These are phyloP conservation scores for Rhazya stricta DNA, from an alignment of 257 asterid species.

Conservation along the genomic window DNA sequence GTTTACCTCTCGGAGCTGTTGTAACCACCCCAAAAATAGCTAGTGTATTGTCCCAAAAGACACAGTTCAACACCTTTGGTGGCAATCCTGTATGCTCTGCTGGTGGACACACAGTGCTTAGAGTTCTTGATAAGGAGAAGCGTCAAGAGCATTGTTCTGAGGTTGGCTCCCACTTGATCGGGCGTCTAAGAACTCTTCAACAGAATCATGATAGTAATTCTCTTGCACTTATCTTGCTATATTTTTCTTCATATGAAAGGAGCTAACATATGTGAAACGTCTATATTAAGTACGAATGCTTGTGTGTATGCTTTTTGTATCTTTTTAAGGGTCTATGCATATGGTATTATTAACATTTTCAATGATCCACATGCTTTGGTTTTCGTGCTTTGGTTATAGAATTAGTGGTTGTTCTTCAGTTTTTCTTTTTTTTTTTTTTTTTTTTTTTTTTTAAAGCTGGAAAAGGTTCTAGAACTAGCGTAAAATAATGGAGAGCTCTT, in stretches of 20 bases:
- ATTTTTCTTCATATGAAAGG: slow-evolving; percentile 1
- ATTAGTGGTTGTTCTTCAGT: too few species aligned
- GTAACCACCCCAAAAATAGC: slow-evolving; percentile 99
- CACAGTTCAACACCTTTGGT: slow-evolving; percentile 89
- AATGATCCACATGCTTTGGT: neutral
- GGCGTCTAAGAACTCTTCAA: slow-evolving; percentile 63
- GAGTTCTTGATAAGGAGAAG: slow-evolving; percentile 74
- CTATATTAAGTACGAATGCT: neutral
- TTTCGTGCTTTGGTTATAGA: neutral
- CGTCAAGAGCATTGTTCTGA: slow-evolving; percentile 82
- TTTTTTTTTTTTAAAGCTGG: neutral
- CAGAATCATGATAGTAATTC: slow-evolving; percentile 69
- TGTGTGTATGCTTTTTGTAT: neutral
- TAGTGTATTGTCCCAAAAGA: slow-evolving; percentile 75
- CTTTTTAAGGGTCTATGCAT: too few species aligned
- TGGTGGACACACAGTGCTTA: slow-evolving; percentile 90
- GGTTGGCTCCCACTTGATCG: slow-evolving; percentile 79
- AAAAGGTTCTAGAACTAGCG: neutral
- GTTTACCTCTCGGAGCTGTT: slow-evolving; percentile 96
- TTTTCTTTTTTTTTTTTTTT: too few species aligned
- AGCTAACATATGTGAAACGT: neutral
- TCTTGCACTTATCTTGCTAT: slow-evolving; percentile 12
- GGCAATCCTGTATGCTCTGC: slow-evolving; percentile 99
- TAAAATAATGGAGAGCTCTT: neutral
- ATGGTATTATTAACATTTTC: neutral